Percentiles rank a stretch among this genome's conserved stretches.
Evolutionary conservation across 2,329 filamentous ascomycete genomes (phyloP).

Genomic region (Cryphonectria naterciae): DNA sequence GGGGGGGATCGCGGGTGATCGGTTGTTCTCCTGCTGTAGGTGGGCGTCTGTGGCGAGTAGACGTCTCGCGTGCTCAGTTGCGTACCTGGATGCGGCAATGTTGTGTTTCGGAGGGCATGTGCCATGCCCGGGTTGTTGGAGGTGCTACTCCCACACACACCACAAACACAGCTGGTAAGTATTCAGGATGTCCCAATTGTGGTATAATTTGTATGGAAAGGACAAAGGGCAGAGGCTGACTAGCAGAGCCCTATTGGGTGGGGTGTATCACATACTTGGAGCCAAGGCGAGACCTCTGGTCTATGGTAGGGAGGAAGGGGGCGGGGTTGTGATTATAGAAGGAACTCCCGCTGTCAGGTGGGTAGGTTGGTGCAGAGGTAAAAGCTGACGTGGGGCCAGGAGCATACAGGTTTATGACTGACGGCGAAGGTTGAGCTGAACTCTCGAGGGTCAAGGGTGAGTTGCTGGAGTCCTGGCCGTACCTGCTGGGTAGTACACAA

Average conservation of each 20-base stretch:
- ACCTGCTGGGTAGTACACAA: conserved; percentile 47
- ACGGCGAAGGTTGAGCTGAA: conserved; percentile 52
- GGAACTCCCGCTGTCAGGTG: conserved; percentile 50
- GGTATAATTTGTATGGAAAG: conserved; percentile 10
- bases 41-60: conserved; percentile 56
- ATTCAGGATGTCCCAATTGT: conserved; percentile 25
- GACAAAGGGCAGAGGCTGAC: conserved; percentile 8
- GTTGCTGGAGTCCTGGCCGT: conserved; percentile 57
- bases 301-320: conserved; percentile 51
- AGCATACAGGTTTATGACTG: conserved; percentile 56
- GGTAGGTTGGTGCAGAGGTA: conserved; percentile 52
- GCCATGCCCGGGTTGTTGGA: conserved; percentile 60
- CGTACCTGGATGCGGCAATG: conserved; percentile 55
- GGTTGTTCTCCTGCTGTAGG: conserved; percentile 49
- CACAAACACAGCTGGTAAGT: conserved; percentile 40
- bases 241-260: conserved; percentile 24
- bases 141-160: conserved; percentile 46
- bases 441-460: conserved; percentile 59
- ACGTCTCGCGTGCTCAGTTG: conserved; percentile 57
- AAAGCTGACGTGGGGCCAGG: conserved; percentile 47
- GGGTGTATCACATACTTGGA: conserved; percentile 54
- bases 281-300: conserved; percentile 58
- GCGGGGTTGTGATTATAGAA: conserved; percentile 53
- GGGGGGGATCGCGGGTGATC: conserved; percentile 58
- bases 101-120: conserved; percentile 58